Evolutionary conservation across 495 filamentous ascomycete genomes (phyloP), one percentile per base, ranked within the genome.

Genomic region (Hypoxylon fuscum): DNA sequence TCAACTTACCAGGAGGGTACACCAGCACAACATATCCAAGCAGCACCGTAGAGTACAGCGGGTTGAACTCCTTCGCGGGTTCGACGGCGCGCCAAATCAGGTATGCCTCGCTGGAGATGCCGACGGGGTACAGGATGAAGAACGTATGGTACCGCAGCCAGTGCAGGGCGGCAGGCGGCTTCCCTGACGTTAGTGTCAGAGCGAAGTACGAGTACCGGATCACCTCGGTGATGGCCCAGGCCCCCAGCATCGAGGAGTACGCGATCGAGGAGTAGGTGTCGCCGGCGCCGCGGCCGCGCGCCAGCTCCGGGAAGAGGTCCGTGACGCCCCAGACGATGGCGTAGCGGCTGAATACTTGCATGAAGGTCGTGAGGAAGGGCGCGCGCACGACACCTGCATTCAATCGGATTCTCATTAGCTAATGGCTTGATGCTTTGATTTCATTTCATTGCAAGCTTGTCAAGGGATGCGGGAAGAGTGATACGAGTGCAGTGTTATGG

Each of bases 131-230:
- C 15, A 98, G 83, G 18, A 97, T 76, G 68, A 89, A 91, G 78
- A 98, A 98, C 5, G 89, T 88, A 75, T 96, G 96, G 71, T 98
- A 98, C 72, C 91, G 80, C 78, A 96, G 78, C 94, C 94, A 97
- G 55, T 84, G 84, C 72, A 94, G 82, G 71, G 76, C 82, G 0
- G 50, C 68, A 0, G 92, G 92, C 55, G 77, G 73, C 14, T 76
- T 68, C 51, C 48, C 66, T 27, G 52, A 52, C 41, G 78, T 75
- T 38, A 96, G 81, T 68, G 85, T 85, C 65, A 91, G 80, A 17
- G 88, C 87, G 68, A 97, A 97, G 76, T 90, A 98, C 59, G 84
- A 82, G 77, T 98, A 98, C 34, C 94, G 87, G 57, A 95, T 85
- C 11, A 93, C 85, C 78, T 98, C 94, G 11, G 94, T 96, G 20